A percentile compares a stretch with the other conserved stretches of the same genome.
Evolutionary conservation across 2,329 filamentous ascomycete species (phyloP).

Genomic region (Samsoniella hepiali): DNA sequence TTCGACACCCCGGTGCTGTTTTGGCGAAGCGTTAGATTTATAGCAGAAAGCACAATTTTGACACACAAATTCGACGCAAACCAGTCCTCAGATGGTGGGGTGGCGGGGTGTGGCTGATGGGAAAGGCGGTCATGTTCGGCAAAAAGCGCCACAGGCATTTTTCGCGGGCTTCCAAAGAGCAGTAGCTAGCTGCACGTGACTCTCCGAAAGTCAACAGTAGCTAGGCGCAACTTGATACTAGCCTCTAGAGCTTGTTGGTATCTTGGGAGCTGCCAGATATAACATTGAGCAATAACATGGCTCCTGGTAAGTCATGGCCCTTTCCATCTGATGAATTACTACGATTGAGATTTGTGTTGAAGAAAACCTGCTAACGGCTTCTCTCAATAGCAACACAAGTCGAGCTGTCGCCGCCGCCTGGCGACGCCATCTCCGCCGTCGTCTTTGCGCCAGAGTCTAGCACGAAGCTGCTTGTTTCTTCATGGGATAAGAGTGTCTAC

Average conservation of each 20-base stretch:
- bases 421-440: slow-evolving; percentile 82
- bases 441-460: slow-evolving; percentile 78
- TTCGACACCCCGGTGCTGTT: slow-evolving; percentile 3
- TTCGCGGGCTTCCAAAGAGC: slow-evolving; percentile 1
- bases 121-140: slow-evolving; percentile 30
- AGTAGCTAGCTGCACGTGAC: slow-evolving; percentile 36
- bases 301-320: slow-evolving; percentile 36
- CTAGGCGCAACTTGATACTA: slow-evolving; percentile 8
- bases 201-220: slow-evolving; percentile 35
- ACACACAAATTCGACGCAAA: slow-evolving; percentile 36
- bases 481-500: slow-evolving; percentile 92
- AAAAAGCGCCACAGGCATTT: slow-evolving; percentile 25
- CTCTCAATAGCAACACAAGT: slow-evolving; percentile 64
- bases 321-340: not conserved
- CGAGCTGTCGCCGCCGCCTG: slow-evolving; percentile 76
- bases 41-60: slow-evolving; percentile 38
- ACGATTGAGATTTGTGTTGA: too few relatives aligned
- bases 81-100: slow-evolving; percentile 36
- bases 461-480: slow-evolving; percentile 78
- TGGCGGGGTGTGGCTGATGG: slow-evolving; percentile 37
- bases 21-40: slow-evolving; percentile 6
- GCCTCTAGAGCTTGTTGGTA: not conserved
- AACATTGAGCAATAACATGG: slow-evolving; percentile 33
- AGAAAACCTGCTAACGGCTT: not conserved
- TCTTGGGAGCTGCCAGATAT: slow-evolving; percentile 18